Evolutionary conservation across 495 filamentous ascomycete species (phyloP), one percentile per base, ranked within the genome.

Genomic region (Elaphomyces granulatus): DNA sequence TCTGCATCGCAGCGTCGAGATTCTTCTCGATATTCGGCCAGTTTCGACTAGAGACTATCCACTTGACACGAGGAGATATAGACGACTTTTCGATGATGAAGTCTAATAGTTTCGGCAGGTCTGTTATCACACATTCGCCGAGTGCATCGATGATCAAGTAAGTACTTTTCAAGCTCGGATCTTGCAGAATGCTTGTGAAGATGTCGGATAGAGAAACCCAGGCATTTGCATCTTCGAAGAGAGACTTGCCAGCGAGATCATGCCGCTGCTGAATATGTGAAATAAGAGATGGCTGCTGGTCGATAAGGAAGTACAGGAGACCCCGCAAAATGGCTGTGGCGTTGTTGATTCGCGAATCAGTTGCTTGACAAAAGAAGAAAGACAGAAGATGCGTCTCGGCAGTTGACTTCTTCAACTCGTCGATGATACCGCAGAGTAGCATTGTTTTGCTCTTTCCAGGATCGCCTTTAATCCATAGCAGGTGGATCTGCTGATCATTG

Each of bases 331-430:
- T 55, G 7, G 58, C 49, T 3, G 52, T 56, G n/a, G 62, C 55
- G 38, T 55, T 61, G 43, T 63, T 62, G 19, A 68, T 38, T 8
- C 49, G 44, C 0, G 18, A 7, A 30, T 63, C 44, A 9, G 57
- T 55, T 18, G 52, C 55, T 46, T 70, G 59, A 39, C 61, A 71
- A 47, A 71, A 68, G 50, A 71, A 71, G 48, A 58, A 71, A 7
- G 55, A 56, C 6, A 70, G 36, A 17, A 23, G 44, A 1, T 44
- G 15, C 4, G 12, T 6, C 6, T 14, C 19, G 39, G 32, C n/a
- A 10, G 43, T 41, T n/a, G n/a, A n/a, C 12, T 20, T 15, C 17
- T 45, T 37, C n/a, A 67, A 40, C 15, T 66, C 49, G 15, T 66
- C 42, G 19, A 66, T 59, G 20, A 68, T 60, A 7, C 60, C 60